Base-by-base conservation (phyloP, 176 grass and related monocot genomes). In the maize (Zea mays) region DNA sequence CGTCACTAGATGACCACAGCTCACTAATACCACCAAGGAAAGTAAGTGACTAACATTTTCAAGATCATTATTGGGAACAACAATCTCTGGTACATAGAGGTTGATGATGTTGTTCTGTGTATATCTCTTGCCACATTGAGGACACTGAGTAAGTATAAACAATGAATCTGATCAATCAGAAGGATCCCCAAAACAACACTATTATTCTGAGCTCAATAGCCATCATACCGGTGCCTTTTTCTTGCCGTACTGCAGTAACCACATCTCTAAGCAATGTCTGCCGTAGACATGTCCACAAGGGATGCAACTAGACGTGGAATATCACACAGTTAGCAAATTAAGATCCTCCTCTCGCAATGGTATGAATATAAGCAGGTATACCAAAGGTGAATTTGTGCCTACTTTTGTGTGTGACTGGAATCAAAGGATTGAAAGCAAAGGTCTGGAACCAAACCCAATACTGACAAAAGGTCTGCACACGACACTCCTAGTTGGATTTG, bases 281-380 rank as follows among this genome's bases (percentile, higher is more conserved):
- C 95, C 95, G 51, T 94, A 98, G 21, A 98, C 85, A 88, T 98
- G 95, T 34, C 95, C 95, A 78, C 95, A 98, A 62, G 95, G 96
- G 88, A 98, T 90, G 87, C 92, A 98, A 66, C 96, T 98, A 79
- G 65, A 85, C 64, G 38, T 69, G 42, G 13, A 41, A 37, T 64
- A 69, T 60, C 13, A 72, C 44, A 72, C 40, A 43, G 66, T 88
- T 52, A 88, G 76, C 44, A 46, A 59, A 63, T 80, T 52, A 76
- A 77, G 41, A 73, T 34, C 42, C 37, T 79, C 48, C 13, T 45
- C 37, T 59, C 62, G 75, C 27, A 12, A 40, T 72, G 55, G 69
- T 41, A 14, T 77, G n/a, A 74, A 56, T 77, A 77, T 39, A 85
- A 21, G 38, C 41, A 43, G 16, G 16, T 43, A 39, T n/a, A 27